These are phyloP conservation scores for Pholiota adiposa DNA, from an alignment of 1,284 basidiomycete species.

Conservation along the genomic window DNA sequence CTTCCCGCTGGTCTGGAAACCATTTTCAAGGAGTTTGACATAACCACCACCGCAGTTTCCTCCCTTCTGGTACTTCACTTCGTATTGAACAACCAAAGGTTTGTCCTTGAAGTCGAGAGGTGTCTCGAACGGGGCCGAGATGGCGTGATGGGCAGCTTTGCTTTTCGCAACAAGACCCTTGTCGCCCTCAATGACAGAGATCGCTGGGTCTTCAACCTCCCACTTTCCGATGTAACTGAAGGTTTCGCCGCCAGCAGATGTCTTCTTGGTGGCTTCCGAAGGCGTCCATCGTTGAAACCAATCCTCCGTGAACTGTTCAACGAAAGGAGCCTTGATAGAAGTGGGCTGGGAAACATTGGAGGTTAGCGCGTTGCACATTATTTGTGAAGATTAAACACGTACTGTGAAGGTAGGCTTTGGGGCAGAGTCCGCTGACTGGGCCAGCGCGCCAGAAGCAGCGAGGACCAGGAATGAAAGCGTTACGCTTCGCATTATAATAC, in stretches of 20 bases:
- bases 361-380: constrained; percentile 16
- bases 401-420: constrained; percentile 73
- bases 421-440: constrained; percentile 52
- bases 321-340: constrained; percentile 86
- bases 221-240: constrained; percentile 98
- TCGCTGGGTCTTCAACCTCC: constrained; percentile 89
- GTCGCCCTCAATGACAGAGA: constrained; percentile 79
- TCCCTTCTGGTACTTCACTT: constrained; percentile 99
- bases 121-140: constrained; percentile 87
- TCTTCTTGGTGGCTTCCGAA: constrained; percentile 97
- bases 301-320: constrained; percentile 96
- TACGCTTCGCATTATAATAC: constrained; percentile 81
- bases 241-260: constrained; percentile 89
- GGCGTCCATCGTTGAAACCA: constrained; percentile 94
- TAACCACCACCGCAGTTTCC: constrained; percentile 99
- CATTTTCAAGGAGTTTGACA: constrained; percentile 94
- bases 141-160: constrained; percentile 95
- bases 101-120: constrained; percentile 85
- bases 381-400: constrained; percentile 28
- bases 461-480: constrained; percentile 76
- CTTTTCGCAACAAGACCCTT: constrained; percentile 91
- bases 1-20: constrained; percentile 89
- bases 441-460: constrained; percentile 63
- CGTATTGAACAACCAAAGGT: constrained; percentile 97
- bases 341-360: constrained; percentile 66